These are phyloP conservation scores for Fomes fomentarius DNA, from an alignment of 1,284 basidiomycete genomes.

Conservation along the genomic window DNA sequence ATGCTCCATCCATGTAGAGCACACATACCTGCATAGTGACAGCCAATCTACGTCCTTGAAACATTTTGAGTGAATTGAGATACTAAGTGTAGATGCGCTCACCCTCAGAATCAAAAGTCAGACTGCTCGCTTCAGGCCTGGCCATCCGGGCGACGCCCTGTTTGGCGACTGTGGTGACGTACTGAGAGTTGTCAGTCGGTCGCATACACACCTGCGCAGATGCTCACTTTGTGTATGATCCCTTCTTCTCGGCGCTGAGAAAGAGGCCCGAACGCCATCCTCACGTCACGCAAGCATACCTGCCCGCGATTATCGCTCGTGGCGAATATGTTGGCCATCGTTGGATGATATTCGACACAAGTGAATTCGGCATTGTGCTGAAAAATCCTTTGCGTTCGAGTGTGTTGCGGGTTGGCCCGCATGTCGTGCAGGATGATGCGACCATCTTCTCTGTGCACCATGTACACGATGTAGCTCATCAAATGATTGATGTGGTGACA, in stretches of 20 bases:
- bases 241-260: slow-evolving; percentile 49
- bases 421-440: slow-evolving; percentile 62
- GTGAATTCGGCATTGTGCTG: slow-evolving; percentile 59
- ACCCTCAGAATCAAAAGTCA: slow-evolving; percentile 69
- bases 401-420: slow-evolving; percentile 37
- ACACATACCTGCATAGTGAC: slow-evolving; percentile 63
- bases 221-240: slow-evolving; percentile 51
- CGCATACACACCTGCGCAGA: neutral
- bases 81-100: neutral
- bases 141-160: slow-evolving; percentile 42
- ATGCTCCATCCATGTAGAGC: neutral
- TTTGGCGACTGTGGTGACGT: slow-evolving; percentile 63
- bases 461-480: too few relatives aligned
- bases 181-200: slow-evolving; percentile 43
- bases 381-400: slow-evolving; percentile 50
- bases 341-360: slow-evolving; percentile 64
- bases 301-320: slow-evolving; percentile 60
- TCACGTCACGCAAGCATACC: slow-evolving; percentile 69
- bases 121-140: slow-evolving; percentile 67
- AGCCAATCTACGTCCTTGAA: slow-evolving; percentile 60
- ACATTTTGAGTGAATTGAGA: neutral
- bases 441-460: slow-evolving; percentile 62
- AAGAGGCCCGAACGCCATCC: slow-evolving; percentile 72
- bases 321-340: slow-evolving; percentile 65
- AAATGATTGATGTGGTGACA: too few relatives aligned